These are phyloP conservation scores for Helicosporidium sp. DNA, from an alignment of 139 green algal genomes.

Conservation along the genomic window DNA sequence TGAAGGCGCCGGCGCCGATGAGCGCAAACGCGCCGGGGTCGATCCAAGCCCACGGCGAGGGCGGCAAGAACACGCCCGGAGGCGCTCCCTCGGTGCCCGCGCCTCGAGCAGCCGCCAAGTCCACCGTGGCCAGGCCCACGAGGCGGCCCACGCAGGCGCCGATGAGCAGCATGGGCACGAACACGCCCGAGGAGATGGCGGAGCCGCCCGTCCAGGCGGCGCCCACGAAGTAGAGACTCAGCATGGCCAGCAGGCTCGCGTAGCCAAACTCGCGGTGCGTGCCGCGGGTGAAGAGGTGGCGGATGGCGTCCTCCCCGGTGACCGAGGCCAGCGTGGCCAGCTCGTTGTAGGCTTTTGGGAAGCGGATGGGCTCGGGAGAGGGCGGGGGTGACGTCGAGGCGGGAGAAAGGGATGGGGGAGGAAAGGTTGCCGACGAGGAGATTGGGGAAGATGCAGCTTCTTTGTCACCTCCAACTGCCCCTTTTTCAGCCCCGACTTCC, in stretches of 20 bases:
- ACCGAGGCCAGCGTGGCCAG: constrained; percentile 59
- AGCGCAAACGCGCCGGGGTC: constrained; percentile 73
- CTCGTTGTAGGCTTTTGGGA: constrained; percentile 84
- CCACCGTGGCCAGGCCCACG: constrained; percentile 32
- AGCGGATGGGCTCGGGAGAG: too few species aligned
- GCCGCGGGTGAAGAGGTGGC: constrained; percentile 53
- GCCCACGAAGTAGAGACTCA: constrained; percentile 43
- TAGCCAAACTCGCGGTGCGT: constrained; percentile 71
- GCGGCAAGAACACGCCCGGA: constrained; percentile 31
- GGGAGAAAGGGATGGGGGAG: constrained; percentile 14
- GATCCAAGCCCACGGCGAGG: constrained; percentile 55
- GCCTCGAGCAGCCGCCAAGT: constrained; percentile 15
- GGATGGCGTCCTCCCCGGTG: constrained; percentile 60
- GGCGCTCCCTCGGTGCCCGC: constrained; percentile 22
- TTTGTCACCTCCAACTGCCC: too few species aligned
- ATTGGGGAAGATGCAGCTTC: too few species aligned
- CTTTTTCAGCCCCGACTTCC: too few species aligned
- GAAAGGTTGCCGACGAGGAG: constrained; percentile 8
- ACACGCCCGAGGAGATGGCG: constrained; percentile 53
- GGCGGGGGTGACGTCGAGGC: too few species aligned
- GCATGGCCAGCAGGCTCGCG: constrained; percentile 36
- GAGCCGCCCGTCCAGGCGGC: constrained; percentile 16
- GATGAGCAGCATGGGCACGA: constrained; percentile 82
- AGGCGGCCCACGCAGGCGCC: constrained; percentile 41
- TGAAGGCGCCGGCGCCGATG: constrained; percentile 72